These are phyloP conservation scores for Gaultheria prostrata DNA, from an alignment of 148 eudicot genomes.

Conservation along the genomic window DNA sequence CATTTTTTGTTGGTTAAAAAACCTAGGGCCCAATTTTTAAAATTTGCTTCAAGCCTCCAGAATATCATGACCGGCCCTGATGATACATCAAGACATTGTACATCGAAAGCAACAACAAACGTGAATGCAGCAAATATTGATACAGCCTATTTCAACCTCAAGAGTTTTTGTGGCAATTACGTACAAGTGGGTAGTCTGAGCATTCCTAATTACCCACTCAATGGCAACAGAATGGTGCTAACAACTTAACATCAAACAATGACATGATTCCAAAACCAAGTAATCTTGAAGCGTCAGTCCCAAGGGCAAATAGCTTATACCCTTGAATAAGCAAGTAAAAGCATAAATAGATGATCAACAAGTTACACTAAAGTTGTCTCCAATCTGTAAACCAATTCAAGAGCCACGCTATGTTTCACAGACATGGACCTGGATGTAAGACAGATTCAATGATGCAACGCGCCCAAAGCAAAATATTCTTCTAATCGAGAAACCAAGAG, in stretches of 20 bases:
- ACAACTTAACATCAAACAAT: not conserved
- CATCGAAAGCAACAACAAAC: not conserved
- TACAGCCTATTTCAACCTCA: constrained; percentile 1
- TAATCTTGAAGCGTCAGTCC: not conserved
- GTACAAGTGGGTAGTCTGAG: not conserved
- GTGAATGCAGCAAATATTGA: not conserved
- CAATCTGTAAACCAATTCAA: not conserved
- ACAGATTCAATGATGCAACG: not conserved
- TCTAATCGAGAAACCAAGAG: not conserved
- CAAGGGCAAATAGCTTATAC: not conserved
- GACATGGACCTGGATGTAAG: not conserved
- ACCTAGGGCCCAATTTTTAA: too few relatives aligned
- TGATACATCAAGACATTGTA: not conserved
- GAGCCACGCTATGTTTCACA: not conserved
- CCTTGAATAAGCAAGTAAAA: not conserved
- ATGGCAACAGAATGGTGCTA: not conserved
- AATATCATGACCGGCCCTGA: too few relatives aligned
- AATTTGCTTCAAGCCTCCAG: too few relatives aligned
- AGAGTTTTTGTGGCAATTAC: not conserved
- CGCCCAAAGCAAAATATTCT: not conserved
- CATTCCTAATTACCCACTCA: not conserved
- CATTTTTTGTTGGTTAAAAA: too few relatives aligned
- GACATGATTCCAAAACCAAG: not conserved
- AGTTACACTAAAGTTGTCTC: not conserved
- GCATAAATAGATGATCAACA: not conserved